Evolutionary conservation across 176 grass and related monocot genomes (phyloP), one percentile per base, ranked within the genome.

Genomic region (Leersia perrieri): DNA sequence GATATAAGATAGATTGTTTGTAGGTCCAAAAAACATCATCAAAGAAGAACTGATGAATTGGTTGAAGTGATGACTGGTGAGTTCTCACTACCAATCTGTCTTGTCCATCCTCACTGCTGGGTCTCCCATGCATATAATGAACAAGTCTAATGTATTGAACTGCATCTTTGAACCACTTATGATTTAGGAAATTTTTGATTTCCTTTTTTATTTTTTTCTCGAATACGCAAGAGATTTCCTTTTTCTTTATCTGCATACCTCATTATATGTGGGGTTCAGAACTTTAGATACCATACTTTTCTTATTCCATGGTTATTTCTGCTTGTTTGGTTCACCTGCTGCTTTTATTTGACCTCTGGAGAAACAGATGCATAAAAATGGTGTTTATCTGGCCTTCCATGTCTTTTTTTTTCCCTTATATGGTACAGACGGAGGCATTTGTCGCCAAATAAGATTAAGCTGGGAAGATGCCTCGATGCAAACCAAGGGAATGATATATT

Each of bases 1-100:
- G 94, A 98, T 85, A 94, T 94, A 91, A 94, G 90, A 66, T 94
- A 98, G 74, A 87, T 92, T 73, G 85, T 92, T 20, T 90, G 89
- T 66, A 65, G 95, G 88, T 40, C 84, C 87, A 73, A 92, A 94
- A 77, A 92, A 94, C 72, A 94, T 98, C n/a, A 88, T 83, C 51
- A 94, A 94, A 63, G 90, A 92, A 92, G 90, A 68, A 80, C 81
- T 34, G 95, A 94, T 85, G 92, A 98, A 88, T 98, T 94, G 74
- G 95, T 90, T 64, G 88, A 86, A 85, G 86, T 47, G 44, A 15
- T 47, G 14, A 18, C 44, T 98, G 85, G 95, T 98, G 86, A 89
- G 92, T 87, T 71, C 13, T 40, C 55, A 53, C 23, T 5, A 15
- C 1, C 41, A 44, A 11, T 32, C 20, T 60, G 15, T 77, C 40